Percentiles rank a stretch among this genome's conserved stretches.
These are phyloP conservation scores for Verticillium tricorpus DNA, from an alignment of 2,329 filamentous ascomycete genomes.

Conservation along the genomic window DNA sequence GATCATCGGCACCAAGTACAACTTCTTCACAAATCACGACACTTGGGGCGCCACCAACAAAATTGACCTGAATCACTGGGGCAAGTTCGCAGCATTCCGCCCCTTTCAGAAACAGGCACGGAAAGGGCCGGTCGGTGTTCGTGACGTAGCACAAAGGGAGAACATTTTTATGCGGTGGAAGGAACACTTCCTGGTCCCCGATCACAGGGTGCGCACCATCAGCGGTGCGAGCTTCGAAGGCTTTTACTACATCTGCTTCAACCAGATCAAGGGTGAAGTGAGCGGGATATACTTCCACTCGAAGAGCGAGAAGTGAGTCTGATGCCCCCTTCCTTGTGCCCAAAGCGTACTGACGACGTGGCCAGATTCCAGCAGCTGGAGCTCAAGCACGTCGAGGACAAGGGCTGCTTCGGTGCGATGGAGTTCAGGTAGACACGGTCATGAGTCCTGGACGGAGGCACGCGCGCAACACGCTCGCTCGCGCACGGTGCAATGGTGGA, in stretches of 20 bases:
- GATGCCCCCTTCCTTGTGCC: neutral
- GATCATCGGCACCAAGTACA: conserved; percentile 92
- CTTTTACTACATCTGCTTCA: conserved; percentile 99
- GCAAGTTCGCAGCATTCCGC: conserved; percentile 80
- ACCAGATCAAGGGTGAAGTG: conserved; percentile 80
- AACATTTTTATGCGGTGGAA: conserved; percentile 99
- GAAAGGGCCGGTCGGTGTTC: conserved; percentile 51
- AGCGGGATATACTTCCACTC: conserved; percentile 97
- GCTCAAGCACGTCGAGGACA: conserved; percentile 80
- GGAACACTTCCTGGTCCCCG: conserved; percentile 93
- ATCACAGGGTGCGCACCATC: conserved; percentile 87
- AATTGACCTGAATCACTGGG: conserved; percentile 90
- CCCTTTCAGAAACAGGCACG: conserved; percentile 60
- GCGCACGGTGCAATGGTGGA: neutral
- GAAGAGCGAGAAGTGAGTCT: conserved; percentile 88
- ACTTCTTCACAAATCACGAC: conserved; percentile 85
- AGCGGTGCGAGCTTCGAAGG: conserved; percentile 95
- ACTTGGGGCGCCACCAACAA: conserved; percentile 91
- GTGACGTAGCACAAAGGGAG: conserved; percentile 74
- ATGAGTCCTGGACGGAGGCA: no score
- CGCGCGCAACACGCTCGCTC: no score
- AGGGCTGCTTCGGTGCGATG: conserved; percentile 77
- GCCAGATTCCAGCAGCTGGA: conserved; percentile 86
- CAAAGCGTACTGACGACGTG: conserved; percentile 5
- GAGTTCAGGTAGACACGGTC: conserved; percentile 60